Evolutionary conservation across 306 rosid species (phyloP).

Genomic region (Nissolia schottii): DNA sequence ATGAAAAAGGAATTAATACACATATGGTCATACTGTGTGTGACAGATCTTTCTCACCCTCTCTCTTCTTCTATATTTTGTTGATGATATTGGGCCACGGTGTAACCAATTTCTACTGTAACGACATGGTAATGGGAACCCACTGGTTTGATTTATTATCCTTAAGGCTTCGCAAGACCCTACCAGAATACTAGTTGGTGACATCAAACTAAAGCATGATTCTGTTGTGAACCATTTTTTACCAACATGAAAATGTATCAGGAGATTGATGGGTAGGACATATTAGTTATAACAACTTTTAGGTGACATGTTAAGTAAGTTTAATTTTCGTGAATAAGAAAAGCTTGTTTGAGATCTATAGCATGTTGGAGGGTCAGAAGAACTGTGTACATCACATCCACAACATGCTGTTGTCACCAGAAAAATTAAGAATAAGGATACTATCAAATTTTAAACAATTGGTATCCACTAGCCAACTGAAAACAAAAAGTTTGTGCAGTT

Average conservation of each 20-base stretch:
- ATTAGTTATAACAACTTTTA: neutral
- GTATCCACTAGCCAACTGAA: neutral
- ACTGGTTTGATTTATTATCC: neutral
- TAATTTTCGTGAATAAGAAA: neutral
- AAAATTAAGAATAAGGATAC: conserved; percentile 16
- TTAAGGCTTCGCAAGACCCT: neutral
- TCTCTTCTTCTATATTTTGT: neutral
- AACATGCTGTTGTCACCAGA: conserved; percentile 4
- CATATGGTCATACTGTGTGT: neutral
- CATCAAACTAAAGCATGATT: conserved; percentile 21
- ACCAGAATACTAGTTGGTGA: neutral
- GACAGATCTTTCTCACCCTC: neutral
- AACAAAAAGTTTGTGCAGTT: neutral
- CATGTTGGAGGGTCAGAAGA: neutral
- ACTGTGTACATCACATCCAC: neutral
- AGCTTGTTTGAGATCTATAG: neutral
- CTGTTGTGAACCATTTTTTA: conserved; percentile 10
- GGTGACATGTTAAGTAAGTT: neutral
- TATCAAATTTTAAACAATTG: neutral
- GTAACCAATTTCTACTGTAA: neutral
- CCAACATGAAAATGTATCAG: conserved; percentile 14
- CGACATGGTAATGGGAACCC: neutral
- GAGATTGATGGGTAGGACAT: conserved; percentile 8
- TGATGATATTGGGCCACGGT: neutral
- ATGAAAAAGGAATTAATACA: conserved; percentile 20